Evolutionary conservation across 768 basidiomycete species (phyloP).

Genomic region (Boletus sp.): DNA sequence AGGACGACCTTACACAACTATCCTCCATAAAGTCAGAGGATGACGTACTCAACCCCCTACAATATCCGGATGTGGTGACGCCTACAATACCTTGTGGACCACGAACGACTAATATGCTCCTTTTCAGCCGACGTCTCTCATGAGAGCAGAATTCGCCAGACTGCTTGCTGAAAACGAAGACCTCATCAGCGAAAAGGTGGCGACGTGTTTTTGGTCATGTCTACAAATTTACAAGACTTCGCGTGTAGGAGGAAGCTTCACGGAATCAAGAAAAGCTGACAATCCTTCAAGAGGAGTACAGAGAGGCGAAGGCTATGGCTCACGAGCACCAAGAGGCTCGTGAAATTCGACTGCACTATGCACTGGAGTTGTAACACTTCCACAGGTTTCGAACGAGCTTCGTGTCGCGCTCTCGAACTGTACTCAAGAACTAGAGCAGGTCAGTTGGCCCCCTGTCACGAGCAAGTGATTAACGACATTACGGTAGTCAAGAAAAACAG

Average conservation of each 20-base stretch:
- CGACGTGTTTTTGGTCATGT: neutral
- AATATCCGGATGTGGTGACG: slow-evolving; percentile 8
- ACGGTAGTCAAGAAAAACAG: slow-evolving; percentile 12
- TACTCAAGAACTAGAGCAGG: slow-evolving; percentile 24
- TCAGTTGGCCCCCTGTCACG: neutral
- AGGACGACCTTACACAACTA: slow-evolving; percentile 1
- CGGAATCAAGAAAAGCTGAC: slow-evolving; percentile 7
- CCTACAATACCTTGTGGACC: neutral
- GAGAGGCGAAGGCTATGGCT: slow-evolving; percentile 15
- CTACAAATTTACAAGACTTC: neutral
- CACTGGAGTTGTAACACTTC: neutral
- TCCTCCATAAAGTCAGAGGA: slow-evolving; percentile 22
- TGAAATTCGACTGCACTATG: neutral
- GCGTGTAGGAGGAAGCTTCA: slow-evolving; percentile 12
- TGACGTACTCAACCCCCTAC: neutral
- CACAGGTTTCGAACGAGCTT: slow-evolving; percentile 21
- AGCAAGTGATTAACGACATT: neutral
- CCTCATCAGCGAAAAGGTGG: slow-evolving; percentile 18
- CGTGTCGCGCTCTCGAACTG: slow-evolving; percentile 15
- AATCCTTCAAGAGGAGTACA: slow-evolving; percentile 21
- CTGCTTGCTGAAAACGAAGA: slow-evolving; percentile 15
- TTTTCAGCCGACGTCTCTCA: slow-evolving; percentile 9
- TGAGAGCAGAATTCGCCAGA: slow-evolving; percentile 11
- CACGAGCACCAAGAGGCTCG: slow-evolving; percentile 21
- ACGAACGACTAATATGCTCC: neutral